Conservation (phyloP, 1,284 basidiomycete genomes). For the Ganoderma resinaceum region DNA sequence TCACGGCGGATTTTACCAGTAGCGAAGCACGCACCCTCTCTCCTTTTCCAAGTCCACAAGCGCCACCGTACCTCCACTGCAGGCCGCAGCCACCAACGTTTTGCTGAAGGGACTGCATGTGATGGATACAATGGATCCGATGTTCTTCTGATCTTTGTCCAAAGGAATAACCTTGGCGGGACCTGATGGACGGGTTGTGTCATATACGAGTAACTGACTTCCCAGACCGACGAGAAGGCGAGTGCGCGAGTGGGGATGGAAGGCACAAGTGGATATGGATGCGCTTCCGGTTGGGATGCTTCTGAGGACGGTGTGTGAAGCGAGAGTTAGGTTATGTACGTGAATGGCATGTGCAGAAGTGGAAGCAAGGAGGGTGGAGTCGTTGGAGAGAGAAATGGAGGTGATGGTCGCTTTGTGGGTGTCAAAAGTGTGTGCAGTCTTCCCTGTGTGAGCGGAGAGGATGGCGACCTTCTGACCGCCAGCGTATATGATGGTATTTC, state of each 20-base stretch:
- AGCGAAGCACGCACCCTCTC: conserved; percentile 56
- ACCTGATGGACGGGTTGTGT: conserved; percentile 61
- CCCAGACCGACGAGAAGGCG: conserved; percentile 63
- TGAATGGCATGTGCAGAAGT: conserved; percentile 59
- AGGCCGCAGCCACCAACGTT: conserved; percentile 65
- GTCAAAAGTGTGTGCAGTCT: conserved; percentile 61
- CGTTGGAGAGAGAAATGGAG: conserved; percentile 63
- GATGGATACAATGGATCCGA: conserved; percentile 56
- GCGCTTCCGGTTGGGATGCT: conserved; percentile 50
- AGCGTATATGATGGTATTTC: conserved; percentile 53
- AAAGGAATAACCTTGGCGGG: conserved; percentile 60
- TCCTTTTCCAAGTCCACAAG: conserved; percentile 79
- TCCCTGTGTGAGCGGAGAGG: conserved; percentile 62
- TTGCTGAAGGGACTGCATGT: conserved; percentile 77
- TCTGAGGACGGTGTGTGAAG: conserved; percentile 58
- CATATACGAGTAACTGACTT: conserved; percentile 63
- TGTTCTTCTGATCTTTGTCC: conserved; percentile 51
- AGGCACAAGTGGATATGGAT: conserved; percentile 55
- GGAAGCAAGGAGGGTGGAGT: conserved; percentile 62
- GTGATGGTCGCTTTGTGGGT: conserved; percentile 63
- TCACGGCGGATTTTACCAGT: neutral
- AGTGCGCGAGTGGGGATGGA: conserved; percentile 66
- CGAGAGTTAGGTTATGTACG: conserved; percentile 62
- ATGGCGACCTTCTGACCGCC: conserved; percentile 62
- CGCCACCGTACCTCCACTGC: conserved; percentile 57